phyloP scores from a whole-genome alignment of 768 basidiomycete species.

The Suillus subaureus region DNA sequence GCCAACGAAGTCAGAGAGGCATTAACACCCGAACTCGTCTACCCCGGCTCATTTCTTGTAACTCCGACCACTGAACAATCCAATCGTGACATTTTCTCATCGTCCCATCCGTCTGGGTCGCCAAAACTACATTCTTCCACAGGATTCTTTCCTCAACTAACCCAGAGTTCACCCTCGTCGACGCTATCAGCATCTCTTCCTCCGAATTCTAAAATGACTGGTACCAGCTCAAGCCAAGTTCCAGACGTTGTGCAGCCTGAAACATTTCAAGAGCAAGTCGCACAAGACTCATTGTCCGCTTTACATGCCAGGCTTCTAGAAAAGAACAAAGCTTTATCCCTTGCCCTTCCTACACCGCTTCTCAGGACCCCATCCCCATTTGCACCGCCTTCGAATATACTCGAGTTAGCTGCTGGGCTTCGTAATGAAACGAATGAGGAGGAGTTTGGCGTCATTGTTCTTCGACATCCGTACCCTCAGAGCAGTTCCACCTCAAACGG shows the following conservation, averaged over 20 bases:
- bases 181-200: not conserved
- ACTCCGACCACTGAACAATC: not conserved
- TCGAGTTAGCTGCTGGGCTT: not conserved
- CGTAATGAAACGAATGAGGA: not conserved
- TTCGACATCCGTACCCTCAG: conserved; percentile 16
- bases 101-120: not conserved
- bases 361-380: conserved; percentile 16
- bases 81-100: not conserved
- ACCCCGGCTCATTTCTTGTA: not conserved
- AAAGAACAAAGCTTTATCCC: conserved; percentile 16
- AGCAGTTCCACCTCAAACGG: conserved; percentile 4
- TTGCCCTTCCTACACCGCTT: conserved; percentile 11
- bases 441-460: not conserved
- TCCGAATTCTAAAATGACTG: not conserved
- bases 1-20: not conserved
- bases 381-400: conserved; percentile 5
- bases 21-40: not conserved
- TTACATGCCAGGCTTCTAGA: conserved; percentile 20
- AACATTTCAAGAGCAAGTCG: not conserved
- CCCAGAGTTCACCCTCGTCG: not conserved
- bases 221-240: not conserved
- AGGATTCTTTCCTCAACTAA: not conserved
- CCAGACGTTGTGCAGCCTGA: not conserved
- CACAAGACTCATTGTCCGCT: conserved; percentile 12
- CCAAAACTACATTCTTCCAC: not conserved